phyloP scores from a whole-genome alignment of 148 eudicot genomes.

The Bassia scoparia region DNA sequence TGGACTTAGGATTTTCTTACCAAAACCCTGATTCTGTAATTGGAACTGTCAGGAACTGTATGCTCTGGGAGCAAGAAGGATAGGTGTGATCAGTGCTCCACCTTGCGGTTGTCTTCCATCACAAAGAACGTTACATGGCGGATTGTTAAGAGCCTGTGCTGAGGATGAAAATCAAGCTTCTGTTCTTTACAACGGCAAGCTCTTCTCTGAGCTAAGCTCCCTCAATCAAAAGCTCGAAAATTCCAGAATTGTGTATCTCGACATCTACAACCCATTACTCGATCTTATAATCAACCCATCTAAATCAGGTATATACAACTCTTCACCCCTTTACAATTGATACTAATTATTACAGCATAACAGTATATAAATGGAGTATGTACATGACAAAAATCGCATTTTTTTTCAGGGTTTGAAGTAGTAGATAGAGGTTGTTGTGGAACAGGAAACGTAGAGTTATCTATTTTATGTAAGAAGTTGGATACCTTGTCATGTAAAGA shows the following conservation, averaged over 20 bases:
- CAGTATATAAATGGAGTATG: too few relatives aligned
- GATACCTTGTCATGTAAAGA: conserved; percentile 35
- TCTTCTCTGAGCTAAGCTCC: conserved; percentile 24
- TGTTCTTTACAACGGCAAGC: conserved; percentile 45
- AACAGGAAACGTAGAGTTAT: conserved; percentile 47
- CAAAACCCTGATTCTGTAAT: not conserved
- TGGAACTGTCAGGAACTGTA: conserved; percentile 40
- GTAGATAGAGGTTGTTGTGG: conserved; percentile 57
- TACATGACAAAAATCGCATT: not conserved
- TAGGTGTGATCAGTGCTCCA: conserved; percentile 49
- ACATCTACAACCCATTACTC: conserved; percentile 38
- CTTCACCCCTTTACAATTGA: not conserved
- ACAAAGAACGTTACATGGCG: conserved; percentile 55
- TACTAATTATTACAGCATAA: not conserved
- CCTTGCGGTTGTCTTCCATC: conserved; percentile 70
- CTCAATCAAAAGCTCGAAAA: conserved; percentile 35
- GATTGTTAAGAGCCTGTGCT: conserved; percentile 38
- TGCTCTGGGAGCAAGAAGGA: conserved; percentile 48
- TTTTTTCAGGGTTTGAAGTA: conserved; percentile 44
- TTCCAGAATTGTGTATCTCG: conserved; percentile 39
- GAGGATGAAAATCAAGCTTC: conserved; percentile 43
- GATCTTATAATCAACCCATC: conserved; percentile 47
- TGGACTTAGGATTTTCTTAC: not conserved
- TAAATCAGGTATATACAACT: conserved; percentile 33
- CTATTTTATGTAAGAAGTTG: conserved; percentile 31